Conservation (phyloP, 2,329 filamentous ascomycete genomes). For the Myriangium duriaei region DNA sequence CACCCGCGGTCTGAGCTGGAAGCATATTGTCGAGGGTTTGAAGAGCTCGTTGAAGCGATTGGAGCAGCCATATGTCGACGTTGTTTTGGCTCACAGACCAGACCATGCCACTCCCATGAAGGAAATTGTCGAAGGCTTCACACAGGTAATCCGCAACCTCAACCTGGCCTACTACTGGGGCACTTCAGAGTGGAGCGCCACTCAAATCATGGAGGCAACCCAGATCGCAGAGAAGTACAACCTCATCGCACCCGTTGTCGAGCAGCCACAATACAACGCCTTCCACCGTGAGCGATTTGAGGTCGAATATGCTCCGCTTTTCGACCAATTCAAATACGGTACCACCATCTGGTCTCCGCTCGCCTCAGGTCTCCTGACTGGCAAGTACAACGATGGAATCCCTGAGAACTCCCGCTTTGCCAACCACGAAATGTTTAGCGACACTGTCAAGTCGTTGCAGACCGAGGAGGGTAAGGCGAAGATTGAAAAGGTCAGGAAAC, state of each 20-base stretch:
- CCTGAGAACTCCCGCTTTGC: constrained; percentile 49
- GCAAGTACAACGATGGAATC: constrained; percentile 53
- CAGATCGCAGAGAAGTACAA: constrained; percentile 44
- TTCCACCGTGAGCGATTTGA: constrained; percentile 46
- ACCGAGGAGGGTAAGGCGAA: constrained; percentile 38
- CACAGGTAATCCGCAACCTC: constrained; percentile 39
- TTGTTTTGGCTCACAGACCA: constrained; percentile 50
- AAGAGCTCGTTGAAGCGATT: constrained; percentile 47
- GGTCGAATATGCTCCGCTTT: constrained; percentile 47
- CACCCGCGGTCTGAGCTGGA: constrained; percentile 37
- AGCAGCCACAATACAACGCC: constrained; percentile 47
- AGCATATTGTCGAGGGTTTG: constrained; percentile 45
- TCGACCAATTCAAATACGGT: constrained; percentile 44
- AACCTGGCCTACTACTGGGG: constrained; percentile 54
- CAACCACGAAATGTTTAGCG: constrained; percentile 45
- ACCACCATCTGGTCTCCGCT: constrained; percentile 46
- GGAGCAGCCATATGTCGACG: constrained; percentile 53
- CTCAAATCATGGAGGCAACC: constrained; percentile 47
- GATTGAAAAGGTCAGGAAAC: constrained; percentile 46
- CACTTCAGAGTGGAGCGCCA: constrained; percentile 48
- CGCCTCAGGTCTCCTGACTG: constrained; percentile 45
- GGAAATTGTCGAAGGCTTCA: constrained; percentile 46
- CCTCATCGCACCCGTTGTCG: constrained; percentile 43
- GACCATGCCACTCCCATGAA: constrained; percentile 47
- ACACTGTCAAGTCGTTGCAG: constrained; percentile 41